phyloP scores from a whole-genome alignment of 139 green algal species.

The Haematococcus sp. region DNA sequence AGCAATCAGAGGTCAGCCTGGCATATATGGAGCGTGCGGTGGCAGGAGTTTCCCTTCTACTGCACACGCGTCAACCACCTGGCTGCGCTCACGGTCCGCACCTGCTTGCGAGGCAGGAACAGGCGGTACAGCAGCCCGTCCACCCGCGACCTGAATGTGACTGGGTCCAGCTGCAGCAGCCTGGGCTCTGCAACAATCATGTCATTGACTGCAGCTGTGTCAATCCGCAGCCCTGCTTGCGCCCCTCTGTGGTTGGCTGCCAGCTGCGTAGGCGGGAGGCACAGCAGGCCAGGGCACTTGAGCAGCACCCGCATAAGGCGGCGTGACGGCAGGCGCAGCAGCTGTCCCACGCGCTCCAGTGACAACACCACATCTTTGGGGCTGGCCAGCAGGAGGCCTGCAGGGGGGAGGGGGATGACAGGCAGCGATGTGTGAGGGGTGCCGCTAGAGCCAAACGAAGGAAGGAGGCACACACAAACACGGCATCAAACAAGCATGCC shows the following conservation, averaged over 20 bases:
- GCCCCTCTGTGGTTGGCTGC: conserved; percentile 5
- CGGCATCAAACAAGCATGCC: no score
- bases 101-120: conserved; percentile 13
- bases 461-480: no score
- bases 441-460: no score
- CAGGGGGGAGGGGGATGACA: background rate
- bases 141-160: background rate
- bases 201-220: background rate
- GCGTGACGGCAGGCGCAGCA: background rate
- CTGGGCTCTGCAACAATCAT: conserved; percentile 6
- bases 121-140: conserved; percentile 6
- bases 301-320: background rate
- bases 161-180: conserved; percentile 5
- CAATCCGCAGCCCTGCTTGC: conserved; percentile 1
- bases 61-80: no score
- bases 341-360: background rate
- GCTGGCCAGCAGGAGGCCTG: conserved; percentile 2
- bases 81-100: background rate
- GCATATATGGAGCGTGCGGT: no score
- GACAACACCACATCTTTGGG: background rate
- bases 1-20: no score
- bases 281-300: conserved; percentile 9
- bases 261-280: background rate
- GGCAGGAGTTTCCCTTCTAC: no score
- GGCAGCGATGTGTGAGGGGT: no score